Base-by-base conservation (phyloP, 352 stramenopile species). In the Blastocystis sp. region DNA sequence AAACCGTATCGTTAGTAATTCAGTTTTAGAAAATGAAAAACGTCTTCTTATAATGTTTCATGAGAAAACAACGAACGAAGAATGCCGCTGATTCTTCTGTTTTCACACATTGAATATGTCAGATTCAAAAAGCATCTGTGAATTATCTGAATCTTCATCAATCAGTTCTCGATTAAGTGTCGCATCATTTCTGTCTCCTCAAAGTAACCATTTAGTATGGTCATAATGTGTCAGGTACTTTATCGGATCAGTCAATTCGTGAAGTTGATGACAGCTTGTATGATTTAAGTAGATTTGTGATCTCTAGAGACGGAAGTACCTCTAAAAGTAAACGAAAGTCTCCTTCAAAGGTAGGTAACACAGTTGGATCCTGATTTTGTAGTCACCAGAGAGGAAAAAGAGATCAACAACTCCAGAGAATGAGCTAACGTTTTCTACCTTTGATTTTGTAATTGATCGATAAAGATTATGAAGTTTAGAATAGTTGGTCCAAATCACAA, bases 401-500 rank as follows among this genome's bases (percentile, higher is more conserved):
- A 42, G 54, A 52, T 37, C 39, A 46, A 46, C 3, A 46, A 46
- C n/a, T 7, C 3, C 16, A 35, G 19, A 16, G 43, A 49, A 29
- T 49, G 65, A 77, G 0, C 21, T 51, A 16, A 14, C 61, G 35
- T 6, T 73, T 51, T 73, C 65, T 49, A 49, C 56, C 9, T 83
- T 83, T 66, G 71, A 83, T n/a, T 83, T 83, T 83, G 71, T 83
- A 42, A 19, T 19, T 19, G 5, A 29, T 39, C 11, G 2, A 29
- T n/a, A 27, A 16, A 80, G 29, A 3, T 21, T 24, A 16, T 52
- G 49, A 83, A 32, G 24, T 24, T 9, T 42, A 83, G 71, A 42
- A 65, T 83, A 24, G 27, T 24, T 83, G 71, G 71, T 83, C 71
- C 1, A 83, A 83, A 43, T 83, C 71, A 19, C 71, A 83, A 29